Base-by-base conservation (phyloP, 2,329 filamentous ascomycete species). In the Penicillium crustosum region DNA sequence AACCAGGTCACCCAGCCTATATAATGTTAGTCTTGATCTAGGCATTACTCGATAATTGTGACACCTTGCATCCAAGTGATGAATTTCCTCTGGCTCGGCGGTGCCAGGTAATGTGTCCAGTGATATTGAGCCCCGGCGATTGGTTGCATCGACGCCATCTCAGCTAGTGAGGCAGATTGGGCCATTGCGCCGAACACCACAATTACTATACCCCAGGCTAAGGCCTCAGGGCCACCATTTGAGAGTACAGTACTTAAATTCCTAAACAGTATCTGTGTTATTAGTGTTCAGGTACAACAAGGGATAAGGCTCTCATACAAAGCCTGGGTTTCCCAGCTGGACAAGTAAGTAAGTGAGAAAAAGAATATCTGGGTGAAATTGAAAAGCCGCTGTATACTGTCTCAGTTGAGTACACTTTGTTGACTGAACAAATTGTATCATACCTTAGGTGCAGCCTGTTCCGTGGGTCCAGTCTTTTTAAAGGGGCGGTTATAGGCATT, bases 101-200 rank as follows among this genome's bases (percentile, higher is more conserved):
- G 73, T 12, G 73, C 73, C 19, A 76, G 62, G 9, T 67, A 61
- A 29, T 69, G 68, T 6, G 75, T 78, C 76, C 76, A 78, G 59
- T 78, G 74, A 57, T 79, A 78, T 58, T 78, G 76, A 4, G 75
- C 77, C 12, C 75, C 76, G 0, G 76, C 76, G 36, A 77, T 70
- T 4, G 75, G 75, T 17, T 70, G 69, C 61, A 78, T 76, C 0
- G 76, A 77, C 2, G 71, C 72, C 66, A 78, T 65, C 58, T 78
- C 76, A 7, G 71, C 76, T 38, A 78, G 65, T 1, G 75, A 77
- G 17, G 63, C 47, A 2, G 61, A 59, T 41, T 65, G 52, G 53
- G 55, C 60, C 57, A 68, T 63, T 19, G 68, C 66, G 35, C 71
- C 57, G 56, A 69, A 61, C 42, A 65, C 49, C 13, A 65, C 65